Percentiles rank a stretch among this genome's conserved stretches.
phyloP scores from a whole-genome alignment of 2,329 filamentous ascomycete genomes.

The Aspergillus puulaauensis region DNA sequence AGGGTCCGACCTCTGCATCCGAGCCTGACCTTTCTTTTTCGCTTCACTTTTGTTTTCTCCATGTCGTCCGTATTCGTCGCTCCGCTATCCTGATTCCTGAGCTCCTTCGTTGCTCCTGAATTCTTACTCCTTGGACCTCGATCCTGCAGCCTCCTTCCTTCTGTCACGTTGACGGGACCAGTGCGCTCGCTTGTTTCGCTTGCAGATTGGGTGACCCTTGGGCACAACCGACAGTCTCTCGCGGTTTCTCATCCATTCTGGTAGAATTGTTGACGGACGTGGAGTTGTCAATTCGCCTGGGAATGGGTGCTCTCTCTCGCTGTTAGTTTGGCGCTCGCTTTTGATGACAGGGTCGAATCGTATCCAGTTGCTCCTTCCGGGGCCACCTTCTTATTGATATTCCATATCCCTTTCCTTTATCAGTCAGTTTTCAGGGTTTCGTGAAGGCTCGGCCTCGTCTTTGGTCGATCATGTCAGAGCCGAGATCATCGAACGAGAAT shows the following conservation, averaged over 20 bases:
- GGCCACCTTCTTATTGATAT: slow-evolving; percentile 23
- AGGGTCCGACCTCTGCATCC: neutral
- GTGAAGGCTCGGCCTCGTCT: neutral
- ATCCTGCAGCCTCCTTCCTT: neutral
- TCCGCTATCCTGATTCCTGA: neutral
- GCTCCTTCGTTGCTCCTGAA: neutral
- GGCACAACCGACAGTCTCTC: neutral
- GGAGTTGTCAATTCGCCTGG: neutral
- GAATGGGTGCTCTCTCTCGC: slow-evolving; percentile 7
- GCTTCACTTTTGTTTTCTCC: neutral
- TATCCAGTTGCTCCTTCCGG: slow-evolving; percentile 19
- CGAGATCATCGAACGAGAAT: slow-evolving; percentile 23
- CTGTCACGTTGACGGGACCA: neutral
- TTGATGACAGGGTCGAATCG: slow-evolving; percentile 12
- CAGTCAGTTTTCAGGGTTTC: neutral
- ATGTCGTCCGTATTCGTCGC: neutral
- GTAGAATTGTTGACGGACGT: neutral
- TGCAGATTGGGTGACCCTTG: neutral
- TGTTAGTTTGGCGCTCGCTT: neutral
- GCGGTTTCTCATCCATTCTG: neutral
- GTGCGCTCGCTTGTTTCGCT: neutral
- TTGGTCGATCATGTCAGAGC: slow-evolving; percentile 29
- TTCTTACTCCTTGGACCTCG: neutral
- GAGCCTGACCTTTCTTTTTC: neutral
- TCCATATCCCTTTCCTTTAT: neutral